A percentile compares a stretch with the other conserved stretches of the same genome.
These are phyloP conservation scores for Areca catechu DNA, from an alignment of 176 grass and related monocot genomes.

Conservation along the genomic window DNA sequence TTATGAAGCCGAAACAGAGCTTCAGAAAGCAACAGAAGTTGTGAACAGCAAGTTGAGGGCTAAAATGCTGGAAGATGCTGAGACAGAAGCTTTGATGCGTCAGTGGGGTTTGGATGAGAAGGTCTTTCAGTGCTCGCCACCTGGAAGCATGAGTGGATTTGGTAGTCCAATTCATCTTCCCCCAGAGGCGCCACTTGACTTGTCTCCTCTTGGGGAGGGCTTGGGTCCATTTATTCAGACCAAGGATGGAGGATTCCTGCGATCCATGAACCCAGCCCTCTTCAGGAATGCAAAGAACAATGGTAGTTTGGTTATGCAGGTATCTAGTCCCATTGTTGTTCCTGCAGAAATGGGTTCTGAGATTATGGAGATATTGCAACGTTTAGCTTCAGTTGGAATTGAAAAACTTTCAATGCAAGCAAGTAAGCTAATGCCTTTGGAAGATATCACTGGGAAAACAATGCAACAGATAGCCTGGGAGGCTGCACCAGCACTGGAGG, in stretches of 20 bases:
- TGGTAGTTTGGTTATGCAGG: slow-evolving; percentile 85
- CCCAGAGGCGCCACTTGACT: slow-evolving; percentile 42
- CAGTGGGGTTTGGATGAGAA: slow-evolving; percentile 65
- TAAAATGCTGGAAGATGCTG: slow-evolving; percentile 71
- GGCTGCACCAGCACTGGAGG: slow-evolving; percentile 42
- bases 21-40: slow-evolving; percentile 36
- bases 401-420: slow-evolving; percentile 86
- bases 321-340: slow-evolving; percentile 80
- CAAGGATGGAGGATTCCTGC: slow-evolving; percentile 74
- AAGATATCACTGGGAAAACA: slow-evolving; percentile 90
- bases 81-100: slow-evolving; percentile 89
- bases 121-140: slow-evolving; percentile 64
- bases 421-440: slow-evolving; percentile 91
- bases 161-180: slow-evolving; percentile 69
- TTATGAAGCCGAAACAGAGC: slow-evolving; percentile 57
- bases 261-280: slow-evolving; percentile 61
- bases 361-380: slow-evolving; percentile 90
- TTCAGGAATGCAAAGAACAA: slow-evolving; percentile 87
- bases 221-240: slow-evolving; percentile 87
- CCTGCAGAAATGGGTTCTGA: slow-evolving; percentile 95
- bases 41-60: slow-evolving; percentile 37
- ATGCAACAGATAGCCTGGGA: slow-evolving; percentile 89
- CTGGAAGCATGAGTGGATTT: slow-evolving; percentile 49
- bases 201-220: slow-evolving; percentile 57
- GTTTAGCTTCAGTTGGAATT: slow-evolving; percentile 78